Percentiles rank a stretch among this genome's conserved stretches.
Conservation (phyloP, 148 eudicot genomes). For the Persicaria maculosa region DNA sequence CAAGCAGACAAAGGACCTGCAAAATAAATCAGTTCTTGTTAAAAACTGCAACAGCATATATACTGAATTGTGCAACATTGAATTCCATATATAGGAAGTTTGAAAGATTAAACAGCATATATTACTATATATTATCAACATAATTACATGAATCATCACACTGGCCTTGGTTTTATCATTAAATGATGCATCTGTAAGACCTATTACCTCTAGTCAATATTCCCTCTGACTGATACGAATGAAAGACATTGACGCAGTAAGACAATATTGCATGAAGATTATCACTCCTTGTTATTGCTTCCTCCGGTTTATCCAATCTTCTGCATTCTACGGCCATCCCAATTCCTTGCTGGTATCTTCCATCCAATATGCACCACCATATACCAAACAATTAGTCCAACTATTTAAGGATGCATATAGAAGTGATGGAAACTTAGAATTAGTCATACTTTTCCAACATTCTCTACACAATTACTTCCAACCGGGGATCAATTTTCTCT, state of each 20-base stretch:
- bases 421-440: neutral
- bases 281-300: slow-evolving; percentile 73
- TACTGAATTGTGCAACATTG: neutral
- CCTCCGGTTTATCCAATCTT: slow-evolving; percentile 86
- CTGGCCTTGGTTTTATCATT: neutral
- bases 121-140: too few relatives aligned
- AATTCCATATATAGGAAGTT: neutral
- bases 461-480: slow-evolving; percentile 97
- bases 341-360: slow-evolving; percentile 79
- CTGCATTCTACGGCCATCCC: slow-evolving; percentile 88
- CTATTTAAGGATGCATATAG: neutral
- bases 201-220: slow-evolving; percentile 80
- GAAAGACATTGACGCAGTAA: slow-evolving; percentile 76
- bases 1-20: slow-evolving; percentile 86
- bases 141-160: too few relatives aligned
- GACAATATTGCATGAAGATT: slow-evolving; percentile 63
- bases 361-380: slow-evolving; percentile 71
- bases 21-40: neutral
- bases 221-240: slow-evolving; percentile 60
- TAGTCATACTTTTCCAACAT: too few relatives aligned
- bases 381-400: slow-evolving; percentile 7
- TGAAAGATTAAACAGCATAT: neutral
- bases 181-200: neutral
- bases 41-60: neutral
- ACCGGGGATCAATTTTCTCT: slow-evolving; percentile 72